Percentiles rank a stretch among this genome's conserved stretches.
phyloP scores from a whole-genome alignment of 306 rosid genomes.

The Oxytropis ochrocephala region DNA sequence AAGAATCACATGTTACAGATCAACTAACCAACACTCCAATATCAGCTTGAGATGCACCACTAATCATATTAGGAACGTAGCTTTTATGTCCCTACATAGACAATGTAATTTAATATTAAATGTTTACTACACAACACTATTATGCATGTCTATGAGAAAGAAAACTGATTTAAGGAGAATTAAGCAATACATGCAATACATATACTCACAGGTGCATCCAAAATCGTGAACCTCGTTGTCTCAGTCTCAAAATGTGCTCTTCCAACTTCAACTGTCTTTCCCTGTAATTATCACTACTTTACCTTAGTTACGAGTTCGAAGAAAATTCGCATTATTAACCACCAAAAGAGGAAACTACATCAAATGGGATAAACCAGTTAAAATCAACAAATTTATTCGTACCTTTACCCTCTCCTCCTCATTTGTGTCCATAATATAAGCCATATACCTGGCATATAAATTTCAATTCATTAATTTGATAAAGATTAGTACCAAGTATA shows the following conservation, averaged over 20 bases:
- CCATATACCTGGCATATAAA: slow-evolving; percentile 82
- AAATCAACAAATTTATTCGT: slow-evolving; percentile 4
- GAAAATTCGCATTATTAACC: background rate
- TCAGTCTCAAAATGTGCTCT: slow-evolving; percentile 97
- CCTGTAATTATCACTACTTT: slow-evolving; percentile 44
- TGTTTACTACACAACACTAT: background rate
- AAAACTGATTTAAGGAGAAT: background rate
- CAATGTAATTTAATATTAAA: slow-evolving; percentile 9
- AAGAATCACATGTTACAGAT: background rate
- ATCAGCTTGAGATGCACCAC: slow-evolving; percentile 99
- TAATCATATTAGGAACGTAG: slow-evolving; percentile 98
- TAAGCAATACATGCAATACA: slow-evolving; percentile 10
- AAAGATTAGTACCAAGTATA: slow-evolving; percentile 3
- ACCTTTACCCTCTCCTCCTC: slow-evolving; percentile 97
- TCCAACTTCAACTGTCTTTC: slow-evolving; percentile 98
- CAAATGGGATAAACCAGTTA: background rate
- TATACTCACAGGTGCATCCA: slow-evolving; percentile 95
- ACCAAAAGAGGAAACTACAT: background rate
- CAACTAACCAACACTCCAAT: slow-evolving; percentile 89
- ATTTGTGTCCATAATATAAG: slow-evolving; percentile 97
- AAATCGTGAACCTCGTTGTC: slow-evolving; percentile 75
- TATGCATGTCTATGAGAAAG: background rate
- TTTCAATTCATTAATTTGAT: slow-evolving; percentile 9
- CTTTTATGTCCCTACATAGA: slow-evolving; percentile 91
- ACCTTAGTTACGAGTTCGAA: slow-evolving; percentile 8